phyloP scores from a whole-genome alignment of 495 filamentous ascomycete genomes.

The Aspergillus ellipticus region DNA sequence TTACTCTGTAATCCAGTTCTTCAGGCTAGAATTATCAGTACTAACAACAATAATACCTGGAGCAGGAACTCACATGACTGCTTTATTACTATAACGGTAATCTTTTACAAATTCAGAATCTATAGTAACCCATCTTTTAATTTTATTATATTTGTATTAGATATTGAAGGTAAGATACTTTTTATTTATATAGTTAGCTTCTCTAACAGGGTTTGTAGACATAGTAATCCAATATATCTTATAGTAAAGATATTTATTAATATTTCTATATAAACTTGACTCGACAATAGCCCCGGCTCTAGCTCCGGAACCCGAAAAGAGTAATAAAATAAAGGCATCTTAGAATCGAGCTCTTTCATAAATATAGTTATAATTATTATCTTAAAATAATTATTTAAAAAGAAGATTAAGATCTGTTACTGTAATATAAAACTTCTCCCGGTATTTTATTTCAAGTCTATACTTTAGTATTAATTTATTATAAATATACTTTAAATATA shows the following conservation, averaged over 20 bases:
- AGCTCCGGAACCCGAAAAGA: constrained; percentile 18
- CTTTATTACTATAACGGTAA: no score
- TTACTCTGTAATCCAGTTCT: no score
- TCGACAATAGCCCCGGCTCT: constrained; percentile 21
- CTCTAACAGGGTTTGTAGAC: neutral
- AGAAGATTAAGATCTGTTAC: constrained; percentile 20
- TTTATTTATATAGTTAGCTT: neutral
- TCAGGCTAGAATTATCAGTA: no score
- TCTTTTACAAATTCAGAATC: no score
- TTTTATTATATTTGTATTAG: no score
- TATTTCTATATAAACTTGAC: constrained; percentile 18
- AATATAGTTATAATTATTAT: constrained; percentile 21
- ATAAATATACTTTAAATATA: constrained; percentile 15
- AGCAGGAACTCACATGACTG: no score
- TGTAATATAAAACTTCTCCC: constrained; percentile 15
- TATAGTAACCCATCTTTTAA: no score
- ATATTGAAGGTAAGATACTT: constrained; percentile 18
- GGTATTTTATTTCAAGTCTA: constrained; percentile 16
- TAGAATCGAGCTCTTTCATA: constrained; percentile 19
- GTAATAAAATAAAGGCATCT: constrained; percentile 15
- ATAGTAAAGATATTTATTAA: constrained; percentile 25
- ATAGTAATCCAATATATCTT: constrained; percentile 12
- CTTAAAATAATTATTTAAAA: constrained; percentile 13
- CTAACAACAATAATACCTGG: no score
- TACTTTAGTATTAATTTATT: constrained; percentile 14